phyloP scores from a whole-genome alignment of 1,284 basidiomycete genomes.

The Cystobasidium slooffiae region DNA sequence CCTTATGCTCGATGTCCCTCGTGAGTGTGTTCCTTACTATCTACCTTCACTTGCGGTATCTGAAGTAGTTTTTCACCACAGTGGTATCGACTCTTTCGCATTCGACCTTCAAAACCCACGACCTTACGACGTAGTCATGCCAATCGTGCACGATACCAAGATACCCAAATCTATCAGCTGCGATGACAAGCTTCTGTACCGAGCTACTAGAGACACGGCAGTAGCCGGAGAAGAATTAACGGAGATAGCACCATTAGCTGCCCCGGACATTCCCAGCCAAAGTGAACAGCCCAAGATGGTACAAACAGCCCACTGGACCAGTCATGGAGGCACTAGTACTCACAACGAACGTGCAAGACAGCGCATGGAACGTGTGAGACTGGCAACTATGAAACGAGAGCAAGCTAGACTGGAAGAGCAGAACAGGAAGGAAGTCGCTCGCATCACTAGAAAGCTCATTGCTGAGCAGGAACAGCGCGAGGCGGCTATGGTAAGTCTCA shows the following conservation, averaged over 20 bases:
- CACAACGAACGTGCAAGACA: constrained; percentile 34
- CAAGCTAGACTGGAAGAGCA: constrained; percentile 36
- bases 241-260: not conserved
- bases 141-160: not conserved
- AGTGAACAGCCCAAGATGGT: not conserved
- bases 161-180: constrained; percentile 13
- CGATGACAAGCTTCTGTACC: constrained; percentile 5
- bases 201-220: not conserved
- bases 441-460: constrained; percentile 11
- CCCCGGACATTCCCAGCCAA: not conserved
- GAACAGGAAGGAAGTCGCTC: constrained; percentile 30
- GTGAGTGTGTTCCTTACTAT: constrained; percentile 23
- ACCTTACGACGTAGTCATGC: constrained; percentile 34
- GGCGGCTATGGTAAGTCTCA: not conserved
- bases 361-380: constrained; percentile 17
- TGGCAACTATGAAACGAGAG: constrained; percentile 14
- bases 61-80: not conserved
- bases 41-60: not conserved
- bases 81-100: constrained; percentile 40
- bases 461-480: constrained; percentile 7
- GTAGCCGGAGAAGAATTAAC: not conserved
- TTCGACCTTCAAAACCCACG: constrained; percentile 29
- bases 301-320: not conserved
- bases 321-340: not conserved
- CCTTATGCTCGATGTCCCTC: constrained; percentile 44